phyloP scores from a whole-genome alignment of 108 stramenopile species.

The Parmales sp. region DNA sequence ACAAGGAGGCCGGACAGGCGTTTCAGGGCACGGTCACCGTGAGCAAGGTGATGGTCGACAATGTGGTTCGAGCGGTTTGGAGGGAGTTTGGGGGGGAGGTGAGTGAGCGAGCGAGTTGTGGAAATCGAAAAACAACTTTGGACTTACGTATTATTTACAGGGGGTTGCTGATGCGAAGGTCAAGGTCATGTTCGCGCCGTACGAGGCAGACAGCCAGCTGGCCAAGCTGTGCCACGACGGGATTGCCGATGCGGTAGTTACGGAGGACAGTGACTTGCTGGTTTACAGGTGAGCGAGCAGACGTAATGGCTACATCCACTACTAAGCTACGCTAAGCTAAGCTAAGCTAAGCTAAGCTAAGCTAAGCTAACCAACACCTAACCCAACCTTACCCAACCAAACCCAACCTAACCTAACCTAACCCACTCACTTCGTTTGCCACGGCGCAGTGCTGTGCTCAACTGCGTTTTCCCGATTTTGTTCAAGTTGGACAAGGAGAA shows the following conservation, averaged over 20 bases:
- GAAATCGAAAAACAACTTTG: too few relatives aligned
- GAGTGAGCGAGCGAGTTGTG: not conserved
- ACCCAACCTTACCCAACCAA: too few relatives aligned
- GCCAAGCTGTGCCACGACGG: slow-evolving; percentile 68
- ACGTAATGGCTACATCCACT: too few relatives aligned
- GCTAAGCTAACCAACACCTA: too few relatives aligned
- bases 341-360: too few relatives aligned
- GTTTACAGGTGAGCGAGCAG: slow-evolving; percentile 58
- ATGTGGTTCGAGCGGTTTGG: slow-evolving; percentile 32
- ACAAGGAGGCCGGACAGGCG: slow-evolving; percentile 48
- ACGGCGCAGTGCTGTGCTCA: too few relatives aligned
- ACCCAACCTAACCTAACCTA: too few relatives aligned
- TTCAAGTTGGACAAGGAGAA: slow-evolving; percentile 66
- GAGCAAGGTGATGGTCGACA: slow-evolving; percentile 41
- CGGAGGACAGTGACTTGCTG: slow-evolving; percentile 68
- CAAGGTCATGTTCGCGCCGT: slow-evolving; percentile 70
- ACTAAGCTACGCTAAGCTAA: too few relatives aligned
- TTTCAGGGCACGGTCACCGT: slow-evolving; percentile 63
- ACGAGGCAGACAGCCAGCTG: slow-evolving; percentile 95
- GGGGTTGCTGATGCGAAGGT: slow-evolving; percentile 29
- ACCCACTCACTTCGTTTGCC: too few relatives aligned
- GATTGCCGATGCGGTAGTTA: slow-evolving; percentile 70
- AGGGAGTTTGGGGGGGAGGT: slow-evolving; percentile 20
- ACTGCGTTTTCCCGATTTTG: slow-evolving; percentile 65
- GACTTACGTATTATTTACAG: too few relatives aligned